phyloP scores from a whole-genome alignment of 116 monocot genomes.

The Zostera marina region DNA sequence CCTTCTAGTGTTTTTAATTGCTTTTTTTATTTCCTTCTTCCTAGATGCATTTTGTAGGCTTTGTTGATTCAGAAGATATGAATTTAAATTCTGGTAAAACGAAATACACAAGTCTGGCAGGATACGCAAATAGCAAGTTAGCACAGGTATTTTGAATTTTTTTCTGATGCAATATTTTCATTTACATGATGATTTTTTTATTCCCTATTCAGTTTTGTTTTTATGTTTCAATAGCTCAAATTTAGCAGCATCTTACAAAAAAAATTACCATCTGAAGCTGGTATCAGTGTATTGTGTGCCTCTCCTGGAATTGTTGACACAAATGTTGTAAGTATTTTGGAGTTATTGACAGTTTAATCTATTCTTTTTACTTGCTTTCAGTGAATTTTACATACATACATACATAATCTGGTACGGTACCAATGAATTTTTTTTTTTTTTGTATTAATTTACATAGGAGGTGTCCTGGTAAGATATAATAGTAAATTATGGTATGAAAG shows the following conservation, averaged over 20 bases:
- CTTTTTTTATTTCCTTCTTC: conserved; percentile 1
- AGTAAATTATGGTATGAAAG: too few species aligned
- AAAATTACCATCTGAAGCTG: conserved; percentile 78
- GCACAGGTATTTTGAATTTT: conserved; percentile 46
- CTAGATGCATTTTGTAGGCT: conserved; percentile 77
- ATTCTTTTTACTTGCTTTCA: not conserved
- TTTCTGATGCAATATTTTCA: not conserved
- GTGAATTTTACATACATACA: not conserved
- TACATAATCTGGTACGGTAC: too few species aligned
- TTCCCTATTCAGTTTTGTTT: not conserved
- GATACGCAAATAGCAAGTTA: conserved; percentile 73
- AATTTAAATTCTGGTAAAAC: conserved; percentile 62
- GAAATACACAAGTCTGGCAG: conserved; percentile 58
- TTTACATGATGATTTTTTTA: not conserved
- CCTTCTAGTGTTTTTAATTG: not conserved
- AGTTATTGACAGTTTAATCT: not conserved
- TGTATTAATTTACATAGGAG: not conserved
- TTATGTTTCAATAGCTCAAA: conserved; percentile 37
- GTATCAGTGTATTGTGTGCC: conserved; percentile 61
- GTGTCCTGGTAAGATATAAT: too few species aligned
- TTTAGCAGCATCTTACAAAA: conserved; percentile 89
- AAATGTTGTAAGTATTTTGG: conserved; percentile 67
- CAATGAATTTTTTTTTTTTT: not conserved
- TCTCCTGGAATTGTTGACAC: conserved; percentile 92
- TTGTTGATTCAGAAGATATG: conserved; percentile 83